Evolutionary conservation across 371 early-diverging fungal genomes (phyloP).

Genomic region (Enteropsectra breve): DNA sequence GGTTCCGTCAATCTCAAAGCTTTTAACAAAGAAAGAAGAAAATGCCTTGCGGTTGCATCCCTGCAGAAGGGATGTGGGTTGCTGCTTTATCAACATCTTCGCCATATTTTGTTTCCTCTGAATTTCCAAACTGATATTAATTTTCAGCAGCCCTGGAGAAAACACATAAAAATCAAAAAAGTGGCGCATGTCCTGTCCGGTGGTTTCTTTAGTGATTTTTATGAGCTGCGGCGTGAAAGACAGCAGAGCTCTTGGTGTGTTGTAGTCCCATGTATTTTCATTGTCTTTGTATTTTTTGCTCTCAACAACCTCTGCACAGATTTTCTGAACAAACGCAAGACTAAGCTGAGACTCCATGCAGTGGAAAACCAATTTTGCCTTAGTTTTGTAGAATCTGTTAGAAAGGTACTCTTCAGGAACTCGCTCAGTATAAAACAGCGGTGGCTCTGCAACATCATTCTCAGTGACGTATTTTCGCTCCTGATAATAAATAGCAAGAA

Average conservation of each 20-base stretch:
- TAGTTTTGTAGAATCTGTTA: conserved; percentile 51
- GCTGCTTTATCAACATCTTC: conserved; percentile 42
- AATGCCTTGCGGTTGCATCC: conserved; percentile 36
- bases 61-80: conserved; percentile 40
- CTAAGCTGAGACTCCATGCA: conserved; percentile 57
- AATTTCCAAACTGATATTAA: conserved; percentile 45
- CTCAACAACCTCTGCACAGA: conserved; percentile 41
- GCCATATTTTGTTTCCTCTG: conserved; percentile 54
- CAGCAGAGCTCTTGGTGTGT: too few relatives aligned
- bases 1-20: conserved; percentile 58
- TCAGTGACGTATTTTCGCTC: conserved; percentile 51
- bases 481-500: conserved; percentile 48
- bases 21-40: conserved; percentile 41
- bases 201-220: conserved; percentile 54
- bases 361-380: conserved; percentile 54
- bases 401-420: conserved; percentile 8
- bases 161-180: conserved; percentile 59
- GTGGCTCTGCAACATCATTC: conserved; percentile 56
- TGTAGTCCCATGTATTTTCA: not conserved
- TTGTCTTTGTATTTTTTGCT: conserved; percentile 9
- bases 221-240: conserved; percentile 51
- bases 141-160: conserved; percentile 48
- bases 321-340: conserved; percentile 60
- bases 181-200: conserved; percentile 56
- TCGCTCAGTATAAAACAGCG: conserved; percentile 42